These are phyloP conservation scores for Whalleya microplaca DNA, from an alignment of 2,329 filamentous ascomycete genomes.

Conservation along the genomic window DNA sequence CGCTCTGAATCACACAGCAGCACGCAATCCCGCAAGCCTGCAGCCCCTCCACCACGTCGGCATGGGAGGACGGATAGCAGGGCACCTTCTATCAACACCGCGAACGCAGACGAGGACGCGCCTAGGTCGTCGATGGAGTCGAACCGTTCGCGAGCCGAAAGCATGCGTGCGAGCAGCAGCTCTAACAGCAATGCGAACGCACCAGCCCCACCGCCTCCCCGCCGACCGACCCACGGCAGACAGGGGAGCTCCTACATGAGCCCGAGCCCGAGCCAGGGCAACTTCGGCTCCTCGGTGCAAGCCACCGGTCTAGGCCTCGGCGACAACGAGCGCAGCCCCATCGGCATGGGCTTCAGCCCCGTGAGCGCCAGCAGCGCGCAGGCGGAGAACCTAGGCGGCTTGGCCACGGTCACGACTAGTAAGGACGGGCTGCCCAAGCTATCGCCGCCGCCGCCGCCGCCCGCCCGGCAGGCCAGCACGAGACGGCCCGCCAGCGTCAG, in stretches of 20 bases:
- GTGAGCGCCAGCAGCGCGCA: conserved; percentile 11
- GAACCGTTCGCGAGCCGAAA: conserved; percentile 49
- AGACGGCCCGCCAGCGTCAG: conserved; percentile 49
- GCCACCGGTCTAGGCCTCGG: conserved; percentile 18
- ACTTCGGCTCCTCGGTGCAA: conserved; percentile 17
- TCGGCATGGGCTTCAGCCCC: conserved; percentile 11
- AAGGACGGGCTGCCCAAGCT: conserved; percentile 35
- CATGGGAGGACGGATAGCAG: conserved; percentile 53
- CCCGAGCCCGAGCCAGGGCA: conserved; percentile 39
- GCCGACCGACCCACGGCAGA: conserved; percentile 48
- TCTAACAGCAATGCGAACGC: conserved; percentile 34
- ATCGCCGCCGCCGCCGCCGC: conserved; percentile 49
- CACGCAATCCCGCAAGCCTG: conserved; percentile 43
- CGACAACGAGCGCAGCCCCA: conserved; percentile 26
- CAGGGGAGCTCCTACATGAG: conserved; percentile 32
- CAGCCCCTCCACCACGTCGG: conserved; percentile 56
- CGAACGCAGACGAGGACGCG: conserved; percentile 42
- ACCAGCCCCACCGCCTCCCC: conserved; percentile 59
- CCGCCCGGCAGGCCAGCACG: conserved; percentile 48
- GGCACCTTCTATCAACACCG: conserved; percentile 24
- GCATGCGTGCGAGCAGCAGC: conserved; percentile 45
- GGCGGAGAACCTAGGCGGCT: conserved; percentile 4
- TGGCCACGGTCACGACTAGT: conserved; percentile 23
- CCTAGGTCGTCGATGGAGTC: conserved; percentile 57
- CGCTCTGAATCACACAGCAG: conserved; percentile 37